Percentiles rank a stretch among this genome's conserved stretches.
phyloP scores from a whole-genome alignment of 345 rosid species.

The Populus nigra region DNA sequence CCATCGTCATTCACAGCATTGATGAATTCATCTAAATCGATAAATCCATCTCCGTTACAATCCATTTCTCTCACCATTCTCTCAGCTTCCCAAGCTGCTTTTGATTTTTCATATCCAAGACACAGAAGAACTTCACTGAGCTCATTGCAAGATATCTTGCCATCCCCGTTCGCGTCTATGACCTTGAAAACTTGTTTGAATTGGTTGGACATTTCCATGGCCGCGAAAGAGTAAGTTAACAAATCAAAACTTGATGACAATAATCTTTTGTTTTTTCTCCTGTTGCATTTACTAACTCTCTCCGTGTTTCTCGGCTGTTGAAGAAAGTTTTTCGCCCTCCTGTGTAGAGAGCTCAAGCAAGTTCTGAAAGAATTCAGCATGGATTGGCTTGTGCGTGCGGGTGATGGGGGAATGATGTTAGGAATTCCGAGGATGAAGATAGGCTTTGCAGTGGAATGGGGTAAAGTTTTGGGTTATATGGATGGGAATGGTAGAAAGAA shows the following conservation, averaged over 20 bases:
- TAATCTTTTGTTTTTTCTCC: not conserved
- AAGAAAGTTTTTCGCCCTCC: not conserved
- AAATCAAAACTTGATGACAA: slow-evolving; percentile 22
- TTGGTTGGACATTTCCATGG: slow-evolving; percentile 38
- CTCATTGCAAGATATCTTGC: slow-evolving; percentile 45
- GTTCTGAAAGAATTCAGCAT: slow-evolving; percentile 24
- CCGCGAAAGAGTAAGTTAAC: slow-evolving; percentile 25
- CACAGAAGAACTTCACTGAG: slow-evolving; percentile 35
- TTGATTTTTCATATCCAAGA: slow-evolving; percentile 34
- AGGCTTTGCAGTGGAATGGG: not conserved
- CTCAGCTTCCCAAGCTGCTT: slow-evolving; percentile 35
- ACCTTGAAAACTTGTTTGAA: slow-evolving; percentile 42
- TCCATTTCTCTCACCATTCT: slow-evolving; percentile 43
- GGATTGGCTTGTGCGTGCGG: not conserved
- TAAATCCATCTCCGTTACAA: slow-evolving; percentile 46
- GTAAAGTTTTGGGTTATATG: not conserved
- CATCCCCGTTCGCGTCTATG: slow-evolving; percentile 48
- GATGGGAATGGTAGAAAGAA: not conserved
- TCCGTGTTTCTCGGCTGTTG: not conserved
- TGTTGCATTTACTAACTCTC: not conserved
- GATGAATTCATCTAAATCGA: slow-evolving; percentile 44
- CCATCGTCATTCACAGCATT: slow-evolving; percentile 11
- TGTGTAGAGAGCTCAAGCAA: slow-evolving; percentile 21
- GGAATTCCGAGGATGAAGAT: not conserved
- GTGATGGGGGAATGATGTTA: not conserved